Evolutionary conservation across 179 eudicot genomes (phyloP).

Genomic region (Spergularia azorica): DNA sequence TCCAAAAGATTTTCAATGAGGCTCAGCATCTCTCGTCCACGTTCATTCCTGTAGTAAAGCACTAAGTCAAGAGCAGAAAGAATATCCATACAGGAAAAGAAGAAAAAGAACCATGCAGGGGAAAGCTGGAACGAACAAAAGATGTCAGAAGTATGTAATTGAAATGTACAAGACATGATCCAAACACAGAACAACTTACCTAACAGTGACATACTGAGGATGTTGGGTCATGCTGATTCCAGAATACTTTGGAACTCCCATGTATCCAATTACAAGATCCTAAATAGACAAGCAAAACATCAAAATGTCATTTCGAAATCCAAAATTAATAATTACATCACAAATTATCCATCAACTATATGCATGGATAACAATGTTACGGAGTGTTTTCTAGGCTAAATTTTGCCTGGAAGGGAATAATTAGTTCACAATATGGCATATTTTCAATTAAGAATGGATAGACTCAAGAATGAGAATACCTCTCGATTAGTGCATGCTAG

Average conservation of each 20-base stretch:
- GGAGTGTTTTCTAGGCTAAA: no score
- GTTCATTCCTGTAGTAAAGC: slow-evolving; percentile 67
- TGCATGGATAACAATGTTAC: no score
- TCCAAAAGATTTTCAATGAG: slow-evolving; percentile 80
- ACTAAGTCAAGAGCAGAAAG: not conserved
- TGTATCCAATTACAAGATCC: slow-evolving; percentile 98
- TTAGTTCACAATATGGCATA: no score
- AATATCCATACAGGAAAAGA: not conserved
- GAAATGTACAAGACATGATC: no score
- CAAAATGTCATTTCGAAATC: not conserved
- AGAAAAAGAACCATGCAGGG: not conserved
- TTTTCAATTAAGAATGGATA: no score
- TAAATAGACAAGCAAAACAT: slow-evolving; percentile 27
- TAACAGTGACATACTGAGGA: slow-evolving; percentile 94
- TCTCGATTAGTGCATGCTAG: no score
- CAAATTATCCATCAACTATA: not conserved
- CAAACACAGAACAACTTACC: slow-evolving; percentile 42
- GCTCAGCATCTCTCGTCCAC: slow-evolving; percentile 89
- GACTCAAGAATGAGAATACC: no score
- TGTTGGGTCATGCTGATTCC: slow-evolving; percentile 95
- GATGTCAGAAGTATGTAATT: not conserved
- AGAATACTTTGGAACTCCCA: slow-evolving; percentile 96
- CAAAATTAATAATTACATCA: no score
- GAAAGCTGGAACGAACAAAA: not conserved
- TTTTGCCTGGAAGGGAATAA: no score